phyloP scores from a whole-genome alignment of 2,329 filamentous ascomycete genomes.

The Hypoxylon sp. region DNA sequence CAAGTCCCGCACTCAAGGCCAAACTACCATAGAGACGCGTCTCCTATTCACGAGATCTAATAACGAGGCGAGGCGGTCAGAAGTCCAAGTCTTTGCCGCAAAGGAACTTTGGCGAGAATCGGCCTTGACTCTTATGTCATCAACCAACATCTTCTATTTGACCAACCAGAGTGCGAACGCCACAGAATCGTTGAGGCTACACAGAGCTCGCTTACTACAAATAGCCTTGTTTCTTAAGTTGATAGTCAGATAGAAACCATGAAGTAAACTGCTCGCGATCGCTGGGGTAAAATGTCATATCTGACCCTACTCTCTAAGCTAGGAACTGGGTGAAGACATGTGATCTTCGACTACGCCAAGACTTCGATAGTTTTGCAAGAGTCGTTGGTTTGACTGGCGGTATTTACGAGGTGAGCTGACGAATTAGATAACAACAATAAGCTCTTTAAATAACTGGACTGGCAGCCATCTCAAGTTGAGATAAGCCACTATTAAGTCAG shows the following conservation, averaged over 20 bases:
- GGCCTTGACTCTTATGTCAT: constrained; percentile 15
- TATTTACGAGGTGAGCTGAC: constrained; percentile 19
- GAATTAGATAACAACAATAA: constrained; percentile 20
- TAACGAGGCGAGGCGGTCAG: constrained; percentile 22
- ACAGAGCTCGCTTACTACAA: constrained; percentile 4
- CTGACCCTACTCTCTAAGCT: background rate
- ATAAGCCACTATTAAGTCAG: constrained; percentile 27
- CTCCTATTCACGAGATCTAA: constrained; percentile 12
- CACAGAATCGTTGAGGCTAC: constrained; percentile 5
- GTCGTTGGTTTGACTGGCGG: constrained; percentile 16
- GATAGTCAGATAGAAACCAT: background rate
- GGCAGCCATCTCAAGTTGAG: background rate
- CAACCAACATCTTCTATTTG: background rate
- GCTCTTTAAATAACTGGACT: constrained; percentile 9
- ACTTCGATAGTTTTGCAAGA: constrained; percentile 20
- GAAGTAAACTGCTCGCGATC: background rate
- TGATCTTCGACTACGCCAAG: constrained; percentile 11
- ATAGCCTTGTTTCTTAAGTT: constrained; percentile 6
- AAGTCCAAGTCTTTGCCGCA: constrained; percentile 27
- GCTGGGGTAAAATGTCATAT: background rate
- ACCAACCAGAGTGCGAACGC: background rate
- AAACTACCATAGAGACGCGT: constrained; percentile 9
- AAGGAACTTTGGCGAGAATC: constrained; percentile 26
- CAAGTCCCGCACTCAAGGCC: constrained; percentile 8
- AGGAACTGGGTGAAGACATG: constrained; percentile 2